These are phyloP conservation scores for Tuber melanosporum DNA, from an alignment of 495 filamentous ascomycete genomes.

Conservation along the genomic window DNA sequence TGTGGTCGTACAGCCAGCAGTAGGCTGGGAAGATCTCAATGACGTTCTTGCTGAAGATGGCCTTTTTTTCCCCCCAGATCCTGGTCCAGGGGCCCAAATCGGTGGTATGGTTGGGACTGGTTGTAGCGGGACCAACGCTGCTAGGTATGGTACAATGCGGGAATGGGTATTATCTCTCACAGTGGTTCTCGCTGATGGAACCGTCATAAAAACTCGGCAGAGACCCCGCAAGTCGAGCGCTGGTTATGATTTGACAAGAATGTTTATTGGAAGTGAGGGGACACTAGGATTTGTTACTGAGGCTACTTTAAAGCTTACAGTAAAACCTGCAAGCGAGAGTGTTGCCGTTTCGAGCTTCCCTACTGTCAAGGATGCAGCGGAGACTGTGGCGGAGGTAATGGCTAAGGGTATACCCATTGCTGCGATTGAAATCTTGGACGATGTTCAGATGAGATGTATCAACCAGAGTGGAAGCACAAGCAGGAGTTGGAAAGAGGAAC, in stretches of 20 bases:
- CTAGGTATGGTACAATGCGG: constrained; percentile 91
- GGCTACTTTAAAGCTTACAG: constrained; percentile 72
- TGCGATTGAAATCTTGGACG: constrained; percentile 86
- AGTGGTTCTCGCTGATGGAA: constrained; percentile 86
- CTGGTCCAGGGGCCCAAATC: constrained; percentile 77
- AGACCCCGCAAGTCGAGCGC: constrained; percentile 72
- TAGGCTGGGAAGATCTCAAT: constrained; percentile 74
- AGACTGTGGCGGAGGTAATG: constrained; percentile 73
- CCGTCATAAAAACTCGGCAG: constrained; percentile 79
- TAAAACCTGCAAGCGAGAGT: constrained; percentile 66
- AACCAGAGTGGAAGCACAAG: constrained; percentile 69
- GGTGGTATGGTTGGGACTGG: constrained; percentile 95
- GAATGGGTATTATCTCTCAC: constrained; percentile 92
- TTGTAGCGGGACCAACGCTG: constrained; percentile 88
- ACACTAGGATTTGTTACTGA: constrained; percentile 88
- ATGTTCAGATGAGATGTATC: constrained; percentile 90
- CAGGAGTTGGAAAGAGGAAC: constrained; percentile 66
- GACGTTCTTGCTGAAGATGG: constrained; percentile 60
- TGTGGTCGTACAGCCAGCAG: constrained; percentile 72
- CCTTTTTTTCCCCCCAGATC: constrained; percentile 79
- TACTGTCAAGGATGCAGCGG: constrained; percentile 69
- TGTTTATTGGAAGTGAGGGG: constrained; percentile 89
- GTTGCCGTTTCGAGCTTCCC: constrained; percentile 81
- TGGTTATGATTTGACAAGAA: constrained; percentile 77
- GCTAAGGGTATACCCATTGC: constrained; percentile 74